phyloP scores from a whole-genome alignment of 106 monocot genomes.

The Dioscorea alata region DNA sequence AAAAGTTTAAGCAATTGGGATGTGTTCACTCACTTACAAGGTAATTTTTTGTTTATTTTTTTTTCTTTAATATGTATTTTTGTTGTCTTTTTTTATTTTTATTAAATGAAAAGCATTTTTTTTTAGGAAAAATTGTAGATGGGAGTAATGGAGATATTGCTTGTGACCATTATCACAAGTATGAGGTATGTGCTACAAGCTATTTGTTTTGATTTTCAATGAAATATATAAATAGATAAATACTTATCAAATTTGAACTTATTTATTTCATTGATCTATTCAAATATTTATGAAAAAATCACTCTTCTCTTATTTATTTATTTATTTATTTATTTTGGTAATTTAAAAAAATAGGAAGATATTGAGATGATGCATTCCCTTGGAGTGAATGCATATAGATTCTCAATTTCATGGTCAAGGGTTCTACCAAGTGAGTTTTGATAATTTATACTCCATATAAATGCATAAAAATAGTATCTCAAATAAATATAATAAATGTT shows the following conservation, averaged over 20 bases:
- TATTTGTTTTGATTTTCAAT: not conserved
- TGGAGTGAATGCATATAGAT: conserved; percentile 22
- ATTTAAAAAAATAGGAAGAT: conserved; percentile 12
- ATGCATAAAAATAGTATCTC: not conserved
- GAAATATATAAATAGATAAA: not conserved
- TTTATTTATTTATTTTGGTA: not conserved
- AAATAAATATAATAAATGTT: not conserved
- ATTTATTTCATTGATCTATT: not conserved
- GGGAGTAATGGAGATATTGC: conserved; percentile 21
- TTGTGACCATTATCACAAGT: conserved; percentile 15
- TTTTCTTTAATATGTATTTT: no score
- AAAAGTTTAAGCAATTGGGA: conserved; percentile 28
- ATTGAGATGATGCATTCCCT: conserved; percentile 19
- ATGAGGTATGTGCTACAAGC: conserved; percentile 3
- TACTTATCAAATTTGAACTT: no score
- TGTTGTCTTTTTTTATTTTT: not conserved
- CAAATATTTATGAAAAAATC: not conserved
- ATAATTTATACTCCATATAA: not conserved
- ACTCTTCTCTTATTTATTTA: not conserved
- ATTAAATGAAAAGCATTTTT: not conserved
- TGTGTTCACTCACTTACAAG: conserved; percentile 18
- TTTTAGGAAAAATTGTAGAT: conserved; percentile 16
- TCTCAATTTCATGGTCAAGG: conserved; percentile 25
- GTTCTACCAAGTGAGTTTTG: conserved; percentile 15
- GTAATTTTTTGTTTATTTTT: not conserved